phyloP scores from a whole-genome alignment of 805 yeast genomes.

The Candida gorgasii region DNA sequence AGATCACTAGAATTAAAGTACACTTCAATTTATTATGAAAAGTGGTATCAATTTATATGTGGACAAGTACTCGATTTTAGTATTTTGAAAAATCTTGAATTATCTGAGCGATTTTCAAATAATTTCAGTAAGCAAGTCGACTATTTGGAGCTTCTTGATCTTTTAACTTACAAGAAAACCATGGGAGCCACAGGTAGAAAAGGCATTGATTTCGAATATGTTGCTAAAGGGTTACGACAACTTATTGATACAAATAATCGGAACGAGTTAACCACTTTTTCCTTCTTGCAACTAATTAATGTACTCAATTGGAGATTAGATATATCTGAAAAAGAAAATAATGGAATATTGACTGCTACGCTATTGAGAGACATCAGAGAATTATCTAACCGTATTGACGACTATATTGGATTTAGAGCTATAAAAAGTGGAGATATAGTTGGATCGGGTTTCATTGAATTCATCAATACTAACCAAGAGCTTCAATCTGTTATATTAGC shows the following conservation, averaged over 20 bases:
- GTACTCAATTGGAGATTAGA: slow-evolving; percentile 8
- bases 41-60: slow-evolving; percentile 4
- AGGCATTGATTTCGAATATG: not conserved
- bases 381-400: not conserved
- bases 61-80: not conserved
- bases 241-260: not conserved
- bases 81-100: not conserved
- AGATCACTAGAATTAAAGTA: slow-evolving; percentile 4
- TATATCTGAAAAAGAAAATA: not conserved
- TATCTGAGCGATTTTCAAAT: not conserved
- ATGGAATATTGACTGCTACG: not conserved
- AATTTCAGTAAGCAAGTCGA: not conserved
- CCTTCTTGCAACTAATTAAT: slow-evolving; percentile 5
- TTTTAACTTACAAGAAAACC: not conserved
- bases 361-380: slow-evolving; percentile 4
- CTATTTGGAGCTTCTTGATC: slow-evolving; percentile 1
- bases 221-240: not conserved
- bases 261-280: slow-evolving; percentile 1
- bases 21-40: slow-evolving; percentile 2
- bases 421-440: not conserved
- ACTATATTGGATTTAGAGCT: not conserved
- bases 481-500: slow-evolving; percentile 5
- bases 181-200: not conserved
- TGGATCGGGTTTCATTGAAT: not conserved
- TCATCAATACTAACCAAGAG: slow-evolving; percentile 3